Conservation (phyloP, 1,284 basidiomycete species). For the Boletus holoroseus region DNA sequence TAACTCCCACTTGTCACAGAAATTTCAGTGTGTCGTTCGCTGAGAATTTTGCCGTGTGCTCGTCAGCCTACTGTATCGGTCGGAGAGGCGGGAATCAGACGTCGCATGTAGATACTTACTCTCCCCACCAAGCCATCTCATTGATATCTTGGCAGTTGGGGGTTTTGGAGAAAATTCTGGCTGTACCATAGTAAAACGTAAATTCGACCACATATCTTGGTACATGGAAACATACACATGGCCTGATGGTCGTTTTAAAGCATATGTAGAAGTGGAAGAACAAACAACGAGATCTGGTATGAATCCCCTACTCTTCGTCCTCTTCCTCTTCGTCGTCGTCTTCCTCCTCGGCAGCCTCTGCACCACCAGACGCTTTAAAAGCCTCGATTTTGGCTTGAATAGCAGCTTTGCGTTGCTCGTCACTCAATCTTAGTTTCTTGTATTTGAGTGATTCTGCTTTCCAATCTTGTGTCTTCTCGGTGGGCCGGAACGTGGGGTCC, state of each 20-base stretch:
- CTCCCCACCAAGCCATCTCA: constrained; percentile 28
- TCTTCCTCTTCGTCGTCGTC: constrained; percentile 49
- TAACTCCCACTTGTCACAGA: constrained; percentile 34
- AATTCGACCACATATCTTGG: constrained; percentile 11
- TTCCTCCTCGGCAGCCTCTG: constrained; percentile 40
- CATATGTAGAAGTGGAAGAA: constrained; percentile 1
- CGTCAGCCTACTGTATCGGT: constrained; percentile 51
- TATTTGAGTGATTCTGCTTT: constrained; percentile 79
- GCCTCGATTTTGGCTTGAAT: constrained; percentile 82
- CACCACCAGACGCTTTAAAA: constrained; percentile 65
- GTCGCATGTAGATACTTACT: constrained; percentile 39
- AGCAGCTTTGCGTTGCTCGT: constrained; percentile 70
- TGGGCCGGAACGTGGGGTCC: constrained; percentile 86
- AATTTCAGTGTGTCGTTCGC: constrained; percentile 58
- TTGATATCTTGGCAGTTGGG: constrained; percentile 49
- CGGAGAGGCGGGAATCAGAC: constrained; percentile 35
- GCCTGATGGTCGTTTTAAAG: constrained; percentile 12
- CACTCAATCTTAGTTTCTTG: constrained; percentile 68
- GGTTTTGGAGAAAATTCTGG: constrained; percentile 38
- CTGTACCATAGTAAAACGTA: constrained; percentile 19
- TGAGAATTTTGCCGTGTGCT: constrained; percentile 46
- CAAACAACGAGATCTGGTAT: neutral
- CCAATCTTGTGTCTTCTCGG: constrained; percentile 93
- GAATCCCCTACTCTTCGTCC: constrained; percentile 50
- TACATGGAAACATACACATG: constrained; percentile 20